phyloP scores from a whole-genome alignment of 1,139 yeast genomes.

The Candida sojae region DNA sequence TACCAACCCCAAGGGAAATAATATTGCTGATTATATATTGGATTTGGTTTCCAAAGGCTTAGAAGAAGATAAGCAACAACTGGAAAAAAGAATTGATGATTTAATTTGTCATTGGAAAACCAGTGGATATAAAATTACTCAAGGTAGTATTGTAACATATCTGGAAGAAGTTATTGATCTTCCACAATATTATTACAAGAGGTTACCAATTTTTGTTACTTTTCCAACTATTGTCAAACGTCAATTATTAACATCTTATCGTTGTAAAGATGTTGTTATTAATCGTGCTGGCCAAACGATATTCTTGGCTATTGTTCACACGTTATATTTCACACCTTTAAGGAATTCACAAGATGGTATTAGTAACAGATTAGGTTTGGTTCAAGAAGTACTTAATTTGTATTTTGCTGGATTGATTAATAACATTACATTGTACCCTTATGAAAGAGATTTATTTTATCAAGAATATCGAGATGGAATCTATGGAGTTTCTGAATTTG shows the following conservation, averaged over 20 bases:
- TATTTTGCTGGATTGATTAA: conserved; percentile 81
- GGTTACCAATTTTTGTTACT: conserved; percentile 25
- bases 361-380: conserved; percentile 66
- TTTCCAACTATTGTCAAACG: conserved; percentile 33
- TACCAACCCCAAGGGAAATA: conserved; percentile 58
- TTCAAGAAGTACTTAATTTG: conserved; percentile 71
- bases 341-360: conserved; percentile 60
- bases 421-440: conserved; percentile 73
- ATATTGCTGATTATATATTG: conserved; percentile 71
- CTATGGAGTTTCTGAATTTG: conserved; percentile 68
- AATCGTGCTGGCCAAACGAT: conserved; percentile 70
- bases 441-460: conserved; percentile 72
- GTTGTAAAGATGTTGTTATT: conserved; percentile 63
- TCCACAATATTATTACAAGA: conserved; percentile 19
- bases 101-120: conserved; percentile 42
- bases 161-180: conserved; percentile 18
- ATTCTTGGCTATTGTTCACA: conserved; percentile 64
- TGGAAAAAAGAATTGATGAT: conserved; percentile 30
- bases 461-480: conserved; percentile 78
- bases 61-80: conserved; percentile 31
- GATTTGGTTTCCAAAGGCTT: conserved; percentile 62
- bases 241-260: conserved; percentile 48
- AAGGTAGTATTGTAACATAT: conserved; percentile 7
- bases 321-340: conserved; percentile 73
- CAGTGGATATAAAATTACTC: conserved; percentile 1